Percentiles rank a stretch among this genome's conserved stretches.
Evolutionary conservation across 2,329 filamentous ascomycete species (phyloP).

Genomic region (Cryoendolithus antarcticus): DNA sequence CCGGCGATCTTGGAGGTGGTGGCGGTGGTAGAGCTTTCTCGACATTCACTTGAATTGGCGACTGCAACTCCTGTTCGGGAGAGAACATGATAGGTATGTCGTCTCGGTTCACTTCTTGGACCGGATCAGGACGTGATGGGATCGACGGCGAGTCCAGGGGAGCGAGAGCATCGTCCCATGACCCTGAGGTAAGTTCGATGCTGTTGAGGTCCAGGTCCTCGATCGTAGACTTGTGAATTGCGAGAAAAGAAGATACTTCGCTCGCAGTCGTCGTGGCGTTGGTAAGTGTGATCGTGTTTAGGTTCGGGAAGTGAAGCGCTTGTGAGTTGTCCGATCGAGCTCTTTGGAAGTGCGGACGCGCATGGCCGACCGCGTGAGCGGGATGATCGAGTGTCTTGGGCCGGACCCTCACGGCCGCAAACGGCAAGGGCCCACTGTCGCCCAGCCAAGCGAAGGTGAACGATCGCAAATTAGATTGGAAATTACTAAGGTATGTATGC

Average conservation of each 20-base stretch:
- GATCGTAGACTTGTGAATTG: conserved; percentile 53
- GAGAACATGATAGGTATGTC: no score
- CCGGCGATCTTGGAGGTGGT: no score
- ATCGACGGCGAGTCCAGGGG: conserved; percentile 35
- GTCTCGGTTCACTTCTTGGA: no score
- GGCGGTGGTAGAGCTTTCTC: no score
- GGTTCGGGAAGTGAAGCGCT: conserved; percentile 52
- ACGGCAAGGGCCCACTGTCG: conserved; percentile 57
- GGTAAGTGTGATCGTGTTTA: conserved; percentile 57
- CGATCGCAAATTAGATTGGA: conserved; percentile 36
- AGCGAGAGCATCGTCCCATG: conserved; percentile 72
- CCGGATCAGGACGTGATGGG: no score
- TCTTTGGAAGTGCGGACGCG: background rate
- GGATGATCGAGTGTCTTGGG: background rate
- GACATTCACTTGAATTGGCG: no score
- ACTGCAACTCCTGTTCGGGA: no score
- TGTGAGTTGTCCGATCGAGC: background rate
- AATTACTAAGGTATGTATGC: conserved; percentile 64
- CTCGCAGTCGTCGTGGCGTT: conserved; percentile 60
- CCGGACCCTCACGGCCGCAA: conserved; percentile 27
- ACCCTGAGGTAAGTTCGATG: conserved; percentile 56
- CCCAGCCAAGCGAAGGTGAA: conserved; percentile 70
- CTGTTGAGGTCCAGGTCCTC: conserved; percentile 71
- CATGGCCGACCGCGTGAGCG: no score
- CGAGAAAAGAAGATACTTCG: conserved; percentile 59